phyloP scores from a whole-genome alignment of 2,329 filamentous ascomycete species.

The Alternaria panax region DNA sequence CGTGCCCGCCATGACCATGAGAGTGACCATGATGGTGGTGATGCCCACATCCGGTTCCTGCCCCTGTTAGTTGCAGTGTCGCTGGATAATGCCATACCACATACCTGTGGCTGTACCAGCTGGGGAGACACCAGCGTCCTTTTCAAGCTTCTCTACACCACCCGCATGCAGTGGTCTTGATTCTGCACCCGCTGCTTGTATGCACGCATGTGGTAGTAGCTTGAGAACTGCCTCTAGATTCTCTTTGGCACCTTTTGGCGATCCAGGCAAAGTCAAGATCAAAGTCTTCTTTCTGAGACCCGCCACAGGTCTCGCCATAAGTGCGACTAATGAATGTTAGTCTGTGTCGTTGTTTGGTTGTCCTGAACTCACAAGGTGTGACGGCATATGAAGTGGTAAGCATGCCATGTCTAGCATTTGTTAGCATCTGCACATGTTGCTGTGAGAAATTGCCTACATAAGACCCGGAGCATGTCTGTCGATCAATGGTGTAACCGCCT shows the following conservation, averaged over 20 bases:
- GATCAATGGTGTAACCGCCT: slow-evolving; percentile 81
- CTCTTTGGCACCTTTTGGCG: slow-evolving; percentile 92
- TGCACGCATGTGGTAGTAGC: slow-evolving; percentile 92
- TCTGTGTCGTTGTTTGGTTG: neutral
- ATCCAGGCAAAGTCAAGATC: slow-evolving; percentile 89
- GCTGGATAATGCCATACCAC: neutral
- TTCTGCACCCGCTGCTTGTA: slow-evolving; percentile 83
- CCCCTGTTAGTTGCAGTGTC: slow-evolving; percentile 1
- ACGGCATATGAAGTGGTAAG: slow-evolving; percentile 81
- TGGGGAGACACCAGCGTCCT: slow-evolving; percentile 70
- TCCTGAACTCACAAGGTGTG: slow-evolving; percentile 79
- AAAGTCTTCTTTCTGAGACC: slow-evolving; percentile 83
- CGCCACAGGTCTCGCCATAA: slow-evolving; percentile 94
- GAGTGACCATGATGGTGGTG: slow-evolving; percentile 57
- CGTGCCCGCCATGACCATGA: slow-evolving; percentile 60
- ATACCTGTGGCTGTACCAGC: slow-evolving; percentile 24
- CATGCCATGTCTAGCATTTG: slow-evolving; percentile 77
- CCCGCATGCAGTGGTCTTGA: slow-evolving; percentile 81
- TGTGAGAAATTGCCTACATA: slow-evolving; percentile 61
- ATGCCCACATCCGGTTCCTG: slow-evolving; percentile 40
- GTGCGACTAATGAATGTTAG: slow-evolving; percentile 71
- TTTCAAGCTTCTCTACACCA: slow-evolving; percentile 82
- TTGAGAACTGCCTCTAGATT: slow-evolving; percentile 89
- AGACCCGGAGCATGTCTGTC: slow-evolving; percentile 88
- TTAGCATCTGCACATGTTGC: slow-evolving; percentile 18